Percentiles rank a stretch among this genome's conserved stretches.
These are phyloP conservation scores for Tetraselmis chui DNA, from an alignment of 139 green algal genomes.

Conservation along the genomic window DNA sequence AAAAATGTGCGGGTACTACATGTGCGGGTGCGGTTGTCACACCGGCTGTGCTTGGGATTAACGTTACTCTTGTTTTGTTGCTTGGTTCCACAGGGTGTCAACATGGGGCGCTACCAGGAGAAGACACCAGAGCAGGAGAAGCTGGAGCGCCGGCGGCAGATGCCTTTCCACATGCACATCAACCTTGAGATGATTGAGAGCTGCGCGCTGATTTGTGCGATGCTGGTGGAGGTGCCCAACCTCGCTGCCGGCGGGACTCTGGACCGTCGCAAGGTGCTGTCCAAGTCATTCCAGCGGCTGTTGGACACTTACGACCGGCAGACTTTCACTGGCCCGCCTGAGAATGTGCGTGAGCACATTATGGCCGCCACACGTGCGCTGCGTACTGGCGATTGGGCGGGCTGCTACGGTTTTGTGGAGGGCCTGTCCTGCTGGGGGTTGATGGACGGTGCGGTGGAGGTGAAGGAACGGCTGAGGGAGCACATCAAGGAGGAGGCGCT, in stretches of 20 bases:
- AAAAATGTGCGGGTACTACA: no score
- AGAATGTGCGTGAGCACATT: conserved; percentile 96
- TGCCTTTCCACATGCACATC: conserved; percentile 99
- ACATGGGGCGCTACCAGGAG: conserved; percentile 36
- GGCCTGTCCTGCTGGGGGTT: conserved; percentile 71
- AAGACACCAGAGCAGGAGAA: conserved; percentile 93
- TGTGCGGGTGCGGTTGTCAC: no score
- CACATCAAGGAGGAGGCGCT: conserved; percentile 72
- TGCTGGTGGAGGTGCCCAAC: conserved; percentile 91
- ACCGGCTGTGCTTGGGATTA: no score
- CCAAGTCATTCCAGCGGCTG: conserved; percentile 82
- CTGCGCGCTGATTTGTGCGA: conserved; percentile 83
- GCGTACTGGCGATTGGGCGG: conserved; percentile 76
- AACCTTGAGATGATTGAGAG: conserved; percentile 96
- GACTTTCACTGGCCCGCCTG: conserved; percentile 90
- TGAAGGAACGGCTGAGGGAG: neutral
- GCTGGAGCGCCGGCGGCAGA: conserved; percentile 86
- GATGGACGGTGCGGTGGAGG: conserved; percentile 27
- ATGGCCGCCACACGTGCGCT: conserved; percentile 80
- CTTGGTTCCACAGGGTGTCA: conserved; percentile 1
- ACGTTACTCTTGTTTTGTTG: neutral
- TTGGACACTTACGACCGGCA: conserved; percentile 91
- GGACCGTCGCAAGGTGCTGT: conserved; percentile 45
- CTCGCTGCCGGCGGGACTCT: conserved; percentile 64
- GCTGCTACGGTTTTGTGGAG: conserved; percentile 53